Conservation (phyloP, 495 filamentous ascomycete genomes). For the Aspergillus bertholletiae region DNA sequence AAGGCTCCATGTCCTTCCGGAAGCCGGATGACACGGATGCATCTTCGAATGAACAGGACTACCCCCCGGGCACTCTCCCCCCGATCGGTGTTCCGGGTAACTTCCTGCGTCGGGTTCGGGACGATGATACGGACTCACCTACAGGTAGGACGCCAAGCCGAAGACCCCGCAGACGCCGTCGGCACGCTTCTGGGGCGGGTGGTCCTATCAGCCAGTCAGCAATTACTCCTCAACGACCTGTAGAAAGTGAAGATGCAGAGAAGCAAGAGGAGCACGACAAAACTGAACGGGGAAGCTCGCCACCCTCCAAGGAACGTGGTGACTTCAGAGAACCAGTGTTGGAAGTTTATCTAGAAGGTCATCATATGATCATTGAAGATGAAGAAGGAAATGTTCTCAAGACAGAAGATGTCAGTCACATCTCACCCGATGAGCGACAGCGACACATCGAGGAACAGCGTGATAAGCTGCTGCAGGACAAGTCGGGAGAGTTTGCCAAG, state of each 20-base stretch:
- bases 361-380: conserved; percentile 80
- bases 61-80: conserved; percentile 75
- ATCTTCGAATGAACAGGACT: conserved; percentile 59
- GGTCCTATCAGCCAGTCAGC: conserved; percentile 90
- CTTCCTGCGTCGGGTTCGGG: conserved; percentile 77
- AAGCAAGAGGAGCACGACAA: conserved; percentile 38
- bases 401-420: conserved; percentile 41
- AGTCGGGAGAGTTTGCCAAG: conserved; percentile 37
- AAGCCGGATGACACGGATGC: conserved; percentile 51
- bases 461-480: conserved; percentile 56
- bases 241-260: conserved; percentile 27
- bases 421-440: conserved; percentile 42
- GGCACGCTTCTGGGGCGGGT: conserved; percentile 71
- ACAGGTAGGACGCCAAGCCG: conserved; percentile 58
- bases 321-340: conserved; percentile 41
- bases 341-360: conserved; percentile 78
- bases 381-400: conserved; percentile 81
- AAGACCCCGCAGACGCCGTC: conserved; percentile 61
- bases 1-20: conserved; percentile 77
- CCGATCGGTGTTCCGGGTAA: conserved; percentile 71
- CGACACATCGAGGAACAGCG: conserved; percentile 55
- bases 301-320: conserved; percentile 30
- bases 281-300: conserved; percentile 30
- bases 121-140: conserved; percentile 61
- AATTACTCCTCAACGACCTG: conserved; percentile 68